Conservation (phyloP, 2,329 filamentous ascomycete genomes). For the Colletotrichum falcatum region DNA sequence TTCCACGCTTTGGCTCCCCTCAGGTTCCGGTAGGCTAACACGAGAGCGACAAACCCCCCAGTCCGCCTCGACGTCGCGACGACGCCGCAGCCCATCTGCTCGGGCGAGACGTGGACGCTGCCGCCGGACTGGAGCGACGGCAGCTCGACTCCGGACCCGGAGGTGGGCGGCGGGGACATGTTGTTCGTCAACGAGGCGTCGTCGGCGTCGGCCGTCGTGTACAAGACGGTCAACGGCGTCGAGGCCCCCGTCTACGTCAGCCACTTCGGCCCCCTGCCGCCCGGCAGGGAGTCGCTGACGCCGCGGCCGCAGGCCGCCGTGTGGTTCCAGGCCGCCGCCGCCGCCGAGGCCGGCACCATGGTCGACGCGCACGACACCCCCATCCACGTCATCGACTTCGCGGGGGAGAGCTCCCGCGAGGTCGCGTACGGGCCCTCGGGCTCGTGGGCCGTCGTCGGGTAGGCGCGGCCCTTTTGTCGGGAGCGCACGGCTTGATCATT, state of each 20-base stretch:
- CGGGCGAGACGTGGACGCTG: slow-evolving; percentile 1
- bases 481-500: too few species aligned
- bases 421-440: slow-evolving; percentile 9
- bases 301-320: slow-evolving; percentile 7
- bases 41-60: background rate
- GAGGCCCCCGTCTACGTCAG: slow-evolving; percentile 16
- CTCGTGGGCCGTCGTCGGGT: slow-evolving; percentile 3
- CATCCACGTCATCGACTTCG: slow-evolving; percentile 4
- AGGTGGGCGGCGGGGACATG: background rate
- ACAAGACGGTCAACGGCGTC: slow-evolving; percentile 17
- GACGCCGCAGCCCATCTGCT: background rate
- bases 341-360: slow-evolving; percentile 6
- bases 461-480: background rate
- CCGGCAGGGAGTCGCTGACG: background rate
- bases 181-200: slow-evolving; percentile 1
- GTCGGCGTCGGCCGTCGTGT: slow-evolving; percentile 8
- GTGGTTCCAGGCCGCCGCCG: slow-evolving; percentile 14
- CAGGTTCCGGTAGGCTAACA: background rate
- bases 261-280: slow-evolving; percentile 15
- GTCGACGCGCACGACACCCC: slow-evolving; percentile 4
- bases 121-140: slow-evolving; percentile 5
- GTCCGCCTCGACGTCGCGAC: slow-evolving; percentile 9
- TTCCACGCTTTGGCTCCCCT: too few species aligned
- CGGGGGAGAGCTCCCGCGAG: slow-evolving; percentile 2
- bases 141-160: background rate